Conservation (phyloP, 1,284 basidiomycete genomes). For the Papiliotrema flavescens region DNA sequence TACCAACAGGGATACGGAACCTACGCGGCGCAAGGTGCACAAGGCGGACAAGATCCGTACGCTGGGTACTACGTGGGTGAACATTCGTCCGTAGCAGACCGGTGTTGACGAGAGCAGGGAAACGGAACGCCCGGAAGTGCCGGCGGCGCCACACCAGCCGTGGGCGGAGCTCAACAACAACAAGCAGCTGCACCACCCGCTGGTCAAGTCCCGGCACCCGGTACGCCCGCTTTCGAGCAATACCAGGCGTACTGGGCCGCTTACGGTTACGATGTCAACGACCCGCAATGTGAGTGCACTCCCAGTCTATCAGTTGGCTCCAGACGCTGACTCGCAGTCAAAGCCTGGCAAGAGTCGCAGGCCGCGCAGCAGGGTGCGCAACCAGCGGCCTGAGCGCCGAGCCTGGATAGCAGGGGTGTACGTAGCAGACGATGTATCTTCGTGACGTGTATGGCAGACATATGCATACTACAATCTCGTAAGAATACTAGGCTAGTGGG, state of each 20-base stretch:
- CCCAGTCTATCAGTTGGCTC: background rate
- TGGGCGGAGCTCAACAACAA: conserved; percentile 42
- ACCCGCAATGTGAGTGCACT: conserved; percentile 46
- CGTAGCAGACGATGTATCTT: too few species aligned
- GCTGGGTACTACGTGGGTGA: conserved; percentile 22
- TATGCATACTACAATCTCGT: too few species aligned
- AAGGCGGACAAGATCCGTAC: conserved; percentile 17
- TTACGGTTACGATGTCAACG: conserved; percentile 83
- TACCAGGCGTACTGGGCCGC: conserved; percentile 59
- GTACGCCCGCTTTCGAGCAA: conserved; percentile 47
- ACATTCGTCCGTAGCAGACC: background rate
- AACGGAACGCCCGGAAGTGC: conserved; percentile 23
- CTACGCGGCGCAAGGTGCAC: conserved; percentile 47
- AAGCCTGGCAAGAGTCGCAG: conserved; percentile 46
- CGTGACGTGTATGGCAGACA: too few species aligned
- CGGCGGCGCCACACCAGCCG: conserved; percentile 42
- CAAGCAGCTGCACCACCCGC: conserved; percentile 49
- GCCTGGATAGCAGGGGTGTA: background rate
- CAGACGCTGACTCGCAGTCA: conserved; percentile 25
- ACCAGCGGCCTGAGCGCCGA: background rate
- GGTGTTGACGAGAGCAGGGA: conserved; percentile 30
- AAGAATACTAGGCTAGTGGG: too few species aligned
- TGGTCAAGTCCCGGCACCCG: conserved; percentile 24
- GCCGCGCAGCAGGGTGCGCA: conserved; percentile 24
- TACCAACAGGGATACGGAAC: conserved; percentile 31